Base-by-base conservation (phyloP, 2,329 filamentous ascomycete genomes). In the Exophiala oligosperma region DNA sequence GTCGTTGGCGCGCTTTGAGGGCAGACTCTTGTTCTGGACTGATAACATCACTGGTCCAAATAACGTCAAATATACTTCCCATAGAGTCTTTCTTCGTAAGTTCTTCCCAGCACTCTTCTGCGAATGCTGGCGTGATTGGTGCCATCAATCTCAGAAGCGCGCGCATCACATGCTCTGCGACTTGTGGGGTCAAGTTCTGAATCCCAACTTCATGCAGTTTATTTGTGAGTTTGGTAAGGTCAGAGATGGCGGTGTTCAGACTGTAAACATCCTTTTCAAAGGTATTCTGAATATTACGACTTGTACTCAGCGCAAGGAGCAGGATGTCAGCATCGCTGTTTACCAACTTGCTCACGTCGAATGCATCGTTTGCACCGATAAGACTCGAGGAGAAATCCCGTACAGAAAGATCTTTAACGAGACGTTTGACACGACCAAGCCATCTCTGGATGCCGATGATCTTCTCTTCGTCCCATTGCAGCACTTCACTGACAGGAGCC, bases 381-480 rank as follows among this genome's bases (percentile, higher is more conserved):
- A 9, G 7, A 2, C 7, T 11, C 21, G 26, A 9, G n/a, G 43
- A 35, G 12, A 47, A 35, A 73, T 68, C 14, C 9, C 23, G 37
- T 12, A 14, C 40, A 41, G 23, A 26, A 21, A 63, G 47, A 26
- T 66, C 74, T 21, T 57, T 64, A 4, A 87, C 80, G 32, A 88
- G 74, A 46, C 86, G 84, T 71, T 86, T 77, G 14, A 95, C 70
- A 21, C 89, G 82, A 2, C 80, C 78, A 14, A 96, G 80, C 92
- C 92, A 96, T 52, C 92, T 84, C 50, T 89, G 88, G 17, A 95
- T 83, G 2, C 92, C 92, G 0, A 86, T 78, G 50, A 96, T 93
- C 71, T 92, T 93, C 41, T 81, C 77, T 68, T 91, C 90, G 54
- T 96, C 91, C 91, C 92, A 96, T 71, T 94, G 90, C 1, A 96